These are phyloP conservation scores for Meyerozyma sp. DNA, from an alignment of 1,139 yeast genomes.

Conservation along the genomic window DNA sequence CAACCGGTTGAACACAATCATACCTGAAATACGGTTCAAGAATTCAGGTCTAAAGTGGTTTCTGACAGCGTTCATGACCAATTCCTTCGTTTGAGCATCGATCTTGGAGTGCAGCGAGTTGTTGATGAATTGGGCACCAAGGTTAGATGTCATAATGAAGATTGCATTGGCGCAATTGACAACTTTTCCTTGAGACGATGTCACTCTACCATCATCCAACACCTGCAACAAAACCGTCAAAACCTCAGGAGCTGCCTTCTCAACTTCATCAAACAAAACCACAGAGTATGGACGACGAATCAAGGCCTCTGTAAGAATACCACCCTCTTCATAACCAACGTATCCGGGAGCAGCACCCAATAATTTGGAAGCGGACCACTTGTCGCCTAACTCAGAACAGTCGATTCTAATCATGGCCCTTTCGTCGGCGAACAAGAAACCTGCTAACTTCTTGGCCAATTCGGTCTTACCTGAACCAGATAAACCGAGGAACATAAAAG, in stretches of 20 bases:
- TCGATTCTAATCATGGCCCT: slow-evolving; percentile 96
- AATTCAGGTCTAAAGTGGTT: slow-evolving; percentile 96
- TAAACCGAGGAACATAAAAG: slow-evolving; percentile 89
- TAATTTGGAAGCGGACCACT: slow-evolving; percentile 90
- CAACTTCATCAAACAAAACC: slow-evolving; percentile 91
- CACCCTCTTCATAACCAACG: slow-evolving; percentile 97
- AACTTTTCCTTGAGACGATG: slow-evolving; percentile 90
- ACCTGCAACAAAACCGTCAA: slow-evolving; percentile 85
- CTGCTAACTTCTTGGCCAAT: slow-evolving; percentile 92
- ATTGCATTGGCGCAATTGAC: slow-evolving; percentile 90
- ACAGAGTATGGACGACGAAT: slow-evolving; percentile 93
- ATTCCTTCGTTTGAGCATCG: slow-evolving; percentile 59
- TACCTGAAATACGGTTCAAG: slow-evolving; percentile 89
- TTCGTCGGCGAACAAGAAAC: slow-evolving; percentile 92
- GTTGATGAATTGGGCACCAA: slow-evolving; percentile 89
- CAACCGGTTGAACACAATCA: slow-evolving; percentile 86
- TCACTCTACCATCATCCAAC: slow-evolving; percentile 93
- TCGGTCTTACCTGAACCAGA: slow-evolving; percentile 99
- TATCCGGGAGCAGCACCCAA: slow-evolving; percentile 99
- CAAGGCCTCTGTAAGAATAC: slow-evolving; percentile 87
- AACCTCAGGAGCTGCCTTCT: slow-evolving; percentile 99
- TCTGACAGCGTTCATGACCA: slow-evolving; percentile 82
- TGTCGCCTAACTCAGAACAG: slow-evolving; percentile 93
- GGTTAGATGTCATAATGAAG: slow-evolving; percentile 92
- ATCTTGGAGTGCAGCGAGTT: slow-evolving; percentile 62